Base-by-base conservation (phyloP, 2,329 filamentous ascomycete species). In the Aspergillus clavatus region DNA sequence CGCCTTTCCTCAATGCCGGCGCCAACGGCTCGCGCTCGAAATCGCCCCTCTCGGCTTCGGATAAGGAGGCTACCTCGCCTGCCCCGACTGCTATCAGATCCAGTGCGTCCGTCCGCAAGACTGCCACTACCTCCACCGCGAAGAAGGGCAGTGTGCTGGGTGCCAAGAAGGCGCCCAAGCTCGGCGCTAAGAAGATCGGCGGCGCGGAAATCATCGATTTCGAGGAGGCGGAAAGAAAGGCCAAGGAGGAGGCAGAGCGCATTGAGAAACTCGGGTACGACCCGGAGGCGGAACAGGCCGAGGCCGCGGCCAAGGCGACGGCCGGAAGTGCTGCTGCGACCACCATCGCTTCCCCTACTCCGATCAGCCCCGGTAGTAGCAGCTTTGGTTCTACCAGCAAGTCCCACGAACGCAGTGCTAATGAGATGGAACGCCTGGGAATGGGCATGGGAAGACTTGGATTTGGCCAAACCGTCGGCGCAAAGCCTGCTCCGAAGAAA, bases 181-280 rank as follows among this genome's bases (percentile, higher is more conserved):
- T 97, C 8, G 93, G 91, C 27, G 91, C 84, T 22, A 97, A 97
- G 81, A 97, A 97, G 76, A 81, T 95, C 26, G 81, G 78, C 3
- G 72, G 73, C 24, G 79, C 76, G 37, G 86, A 90, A 54, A 72
- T 83, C 10, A 90, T 98, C 52, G 91, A 98, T 72, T 98, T 98
- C 61, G 93, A 98, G 54, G 93, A 91, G 67, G 93, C 90, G 3
- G 93, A 98, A 76, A 89, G 87, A 70, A 95, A 94, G 72, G 93
- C 93, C 35, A 95, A 91, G 68, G 93, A 97, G 70, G 93, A 98
- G 70, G 93, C 90, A 2, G 93, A 97, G 69, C 84, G 93, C 56
- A 93, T 96, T 63, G 89, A 86, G 66, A 95, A 95, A 72, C 76
- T 98, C 18, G 93, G 93, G 29, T 98, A 98, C 62, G 89, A 98